These are phyloP conservation scores for Cucumis melo DNA, from an alignment of 306 rosid species.

Conservation along the genomic window DNA sequence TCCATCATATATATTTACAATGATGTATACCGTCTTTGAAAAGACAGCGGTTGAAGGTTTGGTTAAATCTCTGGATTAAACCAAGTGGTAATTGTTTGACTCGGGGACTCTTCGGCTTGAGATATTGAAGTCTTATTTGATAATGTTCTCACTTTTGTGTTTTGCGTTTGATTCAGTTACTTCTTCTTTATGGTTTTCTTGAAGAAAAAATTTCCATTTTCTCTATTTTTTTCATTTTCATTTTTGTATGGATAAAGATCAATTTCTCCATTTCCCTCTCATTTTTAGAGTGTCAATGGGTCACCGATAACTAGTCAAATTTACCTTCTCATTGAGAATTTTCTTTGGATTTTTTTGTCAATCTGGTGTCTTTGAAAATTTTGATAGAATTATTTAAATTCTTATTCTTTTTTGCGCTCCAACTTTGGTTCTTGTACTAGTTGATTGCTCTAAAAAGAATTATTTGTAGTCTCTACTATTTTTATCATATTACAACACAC, in stretches of 20 bases:
- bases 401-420: background rate
- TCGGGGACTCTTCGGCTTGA: background rate
- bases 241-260: too few species aligned
- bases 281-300: background rate
- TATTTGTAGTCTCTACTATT: background rate
- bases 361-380: background rate
- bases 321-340: conserved; percentile 48
- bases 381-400: background rate
- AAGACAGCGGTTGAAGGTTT: background rate
- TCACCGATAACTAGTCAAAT: background rate
- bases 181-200: background rate
- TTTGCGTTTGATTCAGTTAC: background rate
- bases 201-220: background rate
- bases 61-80: background rate
- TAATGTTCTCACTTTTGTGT: background rate
- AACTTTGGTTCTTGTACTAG: background rate
- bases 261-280: background rate
- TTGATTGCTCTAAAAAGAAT: background rate
- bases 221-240: background rate
- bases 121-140: background rate
- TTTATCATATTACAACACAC: background rate
- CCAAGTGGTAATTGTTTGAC: background rate
- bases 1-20: too few species aligned
- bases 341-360: conserved; percentile 3
- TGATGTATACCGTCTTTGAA: background rate